A percentile compares a stretch with the other conserved stretches of the same genome.
These are phyloP conservation scores for Leccinum aurantiacum DNA, from an alignment of 768 basidiomycete genomes.

Conservation along the genomic window DNA sequence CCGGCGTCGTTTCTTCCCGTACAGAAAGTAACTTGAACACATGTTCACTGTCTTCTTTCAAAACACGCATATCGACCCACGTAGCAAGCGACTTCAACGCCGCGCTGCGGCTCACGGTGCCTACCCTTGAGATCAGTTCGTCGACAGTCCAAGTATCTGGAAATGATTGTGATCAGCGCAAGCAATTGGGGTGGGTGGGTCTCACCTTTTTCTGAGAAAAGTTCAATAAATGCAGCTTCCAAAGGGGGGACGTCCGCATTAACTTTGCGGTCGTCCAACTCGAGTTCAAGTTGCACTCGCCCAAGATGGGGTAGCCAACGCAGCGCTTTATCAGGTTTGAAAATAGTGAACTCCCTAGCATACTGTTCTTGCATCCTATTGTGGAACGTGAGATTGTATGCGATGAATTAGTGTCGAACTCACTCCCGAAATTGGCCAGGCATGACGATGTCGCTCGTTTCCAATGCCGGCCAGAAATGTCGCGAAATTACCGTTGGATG, in stretches of 20 bases:
- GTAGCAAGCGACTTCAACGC: conserved; percentile 75
- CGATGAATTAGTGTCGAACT: conserved; percentile 22
- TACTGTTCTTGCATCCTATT: conserved; percentile 74
- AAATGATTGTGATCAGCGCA: not conserved
- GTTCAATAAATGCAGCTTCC: conserved; percentile 88
- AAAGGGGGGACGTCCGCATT: conserved; percentile 78
- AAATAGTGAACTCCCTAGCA: conserved; percentile 68
- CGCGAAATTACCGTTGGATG: conserved; percentile 91
- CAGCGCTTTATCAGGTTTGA: conserved; percentile 92
- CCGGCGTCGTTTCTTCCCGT: conserved; percentile 45
- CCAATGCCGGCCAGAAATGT: conserved; percentile 92
- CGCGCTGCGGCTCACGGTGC: conserved; percentile 59
- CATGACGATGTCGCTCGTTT: conserved; percentile 70
- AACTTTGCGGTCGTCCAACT: conserved; percentile 77
- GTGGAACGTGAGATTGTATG: conserved; percentile 5
- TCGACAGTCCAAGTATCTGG: conserved; percentile 70
- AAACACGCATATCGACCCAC: conserved; percentile 81
- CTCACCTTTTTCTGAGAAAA: conserved; percentile 72
- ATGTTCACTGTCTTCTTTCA: conserved; percentile 65
- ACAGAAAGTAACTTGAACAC: conserved; percentile 66
- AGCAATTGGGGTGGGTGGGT: conserved; percentile 3
- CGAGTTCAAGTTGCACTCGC: conserved; percentile 74
- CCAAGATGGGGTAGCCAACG: conserved; percentile 91
- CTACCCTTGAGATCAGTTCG: conserved; percentile 63
- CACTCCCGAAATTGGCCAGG: conserved; percentile 84